These are phyloP conservation scores for Leishmania amazonensis DNA, from an alignment of 208 protist genomes.

Conservation along the genomic window DNA sequence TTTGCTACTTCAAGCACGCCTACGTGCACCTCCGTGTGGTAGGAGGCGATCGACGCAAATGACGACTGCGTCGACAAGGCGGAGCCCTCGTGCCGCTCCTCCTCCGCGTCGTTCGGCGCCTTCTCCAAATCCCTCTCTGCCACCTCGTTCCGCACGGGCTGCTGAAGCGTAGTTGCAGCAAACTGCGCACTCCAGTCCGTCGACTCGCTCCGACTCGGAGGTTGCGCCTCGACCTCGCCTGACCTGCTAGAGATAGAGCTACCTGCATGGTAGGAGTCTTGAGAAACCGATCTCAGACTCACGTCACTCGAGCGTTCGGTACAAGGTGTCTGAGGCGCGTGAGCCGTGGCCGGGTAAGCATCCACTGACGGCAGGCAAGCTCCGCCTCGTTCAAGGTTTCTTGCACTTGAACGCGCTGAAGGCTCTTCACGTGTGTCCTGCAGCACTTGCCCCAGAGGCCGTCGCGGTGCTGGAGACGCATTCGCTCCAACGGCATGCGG, in stretches of 20 bases:
- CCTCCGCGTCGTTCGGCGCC: background rate
- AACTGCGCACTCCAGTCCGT: background rate
- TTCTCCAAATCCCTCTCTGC: background rate
- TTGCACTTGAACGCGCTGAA: background rate
- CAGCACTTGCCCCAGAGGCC: background rate
- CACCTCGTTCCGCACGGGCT: background rate
- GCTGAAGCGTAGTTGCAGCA: background rate
- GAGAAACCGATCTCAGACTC: background rate
- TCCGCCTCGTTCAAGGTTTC: background rate
- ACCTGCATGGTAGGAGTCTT: background rate
- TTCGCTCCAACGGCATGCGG: background rate
- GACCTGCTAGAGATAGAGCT: background rate
- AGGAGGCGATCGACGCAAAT: constrained; percentile 3
- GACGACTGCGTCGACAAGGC: background rate
- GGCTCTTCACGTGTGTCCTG: background rate
- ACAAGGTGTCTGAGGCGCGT: background rate
- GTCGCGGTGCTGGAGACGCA: background rate
- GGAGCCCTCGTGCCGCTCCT: background rate
- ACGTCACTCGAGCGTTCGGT: background rate
- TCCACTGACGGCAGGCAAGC: background rate
- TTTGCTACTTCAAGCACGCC: background rate
- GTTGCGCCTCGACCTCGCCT: background rate
- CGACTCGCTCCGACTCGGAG: background rate
- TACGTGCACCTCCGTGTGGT: background rate
- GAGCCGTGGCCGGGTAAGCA: background rate